phyloP scores from a whole-genome alignment of 371 early-diverging fungal genomes.

The Smittium culicis region DNA sequence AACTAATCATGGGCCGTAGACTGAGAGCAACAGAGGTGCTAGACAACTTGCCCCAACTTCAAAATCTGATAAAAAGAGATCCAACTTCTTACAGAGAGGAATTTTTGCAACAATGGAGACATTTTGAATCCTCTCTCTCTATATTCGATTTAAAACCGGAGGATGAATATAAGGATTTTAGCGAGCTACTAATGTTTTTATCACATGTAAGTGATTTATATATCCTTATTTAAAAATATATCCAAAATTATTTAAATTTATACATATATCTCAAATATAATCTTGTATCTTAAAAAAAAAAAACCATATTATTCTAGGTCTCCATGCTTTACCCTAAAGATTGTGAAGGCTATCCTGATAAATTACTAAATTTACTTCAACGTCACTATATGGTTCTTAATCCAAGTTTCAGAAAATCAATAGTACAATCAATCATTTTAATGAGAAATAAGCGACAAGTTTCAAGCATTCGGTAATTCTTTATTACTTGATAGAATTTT shows the following conservation, averaged over 20 bases:
- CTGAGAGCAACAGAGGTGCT: constrained; percentile 46
- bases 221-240: too few relatives aligned
- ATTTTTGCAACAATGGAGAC: too few relatives aligned
- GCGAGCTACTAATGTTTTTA: constrained; percentile 76
- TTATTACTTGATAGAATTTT: too few relatives aligned
- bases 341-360: constrained; percentile 61
- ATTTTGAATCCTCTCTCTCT: constrained; percentile 67
- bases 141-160: constrained; percentile 81
- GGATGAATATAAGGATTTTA: too few relatives aligned
- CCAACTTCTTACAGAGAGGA: constrained; percentile 81
- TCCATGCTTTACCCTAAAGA: constrained; percentile 39
- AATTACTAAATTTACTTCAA: constrained; percentile 64
- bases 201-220: constrained; percentile 73
- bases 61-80: constrained; percentile 95
- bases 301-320: too few relatives aligned
- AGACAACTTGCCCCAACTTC: too few relatives aligned
- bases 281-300: too few relatives aligned
- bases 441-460: constrained; percentile 72
- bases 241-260: too few relatives aligned
- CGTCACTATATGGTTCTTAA: constrained; percentile 61
- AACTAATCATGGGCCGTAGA: constrained; percentile 23
- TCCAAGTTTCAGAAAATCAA: constrained; percentile 64
- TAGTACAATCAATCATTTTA: constrained; percentile 83
- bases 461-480: constrained; percentile 35
- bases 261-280: too few relatives aligned